phyloP scores from a whole-genome alignment of 805 yeast genomes.

The Starmerella geochares region DNA sequence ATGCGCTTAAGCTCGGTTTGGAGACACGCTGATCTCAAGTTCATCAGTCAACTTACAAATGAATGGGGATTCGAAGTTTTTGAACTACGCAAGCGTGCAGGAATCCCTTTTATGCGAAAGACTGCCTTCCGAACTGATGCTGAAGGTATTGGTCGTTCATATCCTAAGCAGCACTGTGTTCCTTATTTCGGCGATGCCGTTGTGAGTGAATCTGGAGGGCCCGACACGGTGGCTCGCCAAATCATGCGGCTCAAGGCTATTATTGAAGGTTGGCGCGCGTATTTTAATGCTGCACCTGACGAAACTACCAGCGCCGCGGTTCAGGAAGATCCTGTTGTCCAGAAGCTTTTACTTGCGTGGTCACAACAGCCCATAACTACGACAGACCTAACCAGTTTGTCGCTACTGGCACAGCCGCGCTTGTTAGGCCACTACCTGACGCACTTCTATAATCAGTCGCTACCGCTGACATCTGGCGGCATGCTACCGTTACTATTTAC shows the following conservation, averaged over 20 bases:
- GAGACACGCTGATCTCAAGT: constrained; percentile 54
- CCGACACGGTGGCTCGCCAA: constrained; percentile 3
- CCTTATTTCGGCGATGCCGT: constrained; percentile 86
- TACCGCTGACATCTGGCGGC: constrained; percentile 52
- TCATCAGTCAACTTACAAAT: constrained; percentile 50
- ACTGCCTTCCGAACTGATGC: constrained; percentile 65
- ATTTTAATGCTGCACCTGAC: constrained; percentile 42
- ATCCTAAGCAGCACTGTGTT: constrained; percentile 65
- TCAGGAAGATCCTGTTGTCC: constrained; percentile 13
- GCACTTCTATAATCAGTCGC: constrained; percentile 39
- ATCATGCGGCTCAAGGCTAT: constrained; percentile 59
- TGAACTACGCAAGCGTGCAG: constrained; percentile 67
- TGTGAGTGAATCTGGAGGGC: constrained; percentile 32
- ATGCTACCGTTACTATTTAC: constrained; percentile 58
- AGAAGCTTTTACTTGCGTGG: constrained; percentile 38
- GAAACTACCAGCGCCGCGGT: constrained; percentile 34
- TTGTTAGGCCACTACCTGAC: constrained; percentile 38
- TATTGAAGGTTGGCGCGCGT: constrained; percentile 74
- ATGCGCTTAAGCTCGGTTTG: constrained; percentile 65
- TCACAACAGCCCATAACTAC: constrained; percentile 25
- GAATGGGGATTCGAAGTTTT: constrained; percentile 92
- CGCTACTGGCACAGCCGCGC: constrained; percentile 57
- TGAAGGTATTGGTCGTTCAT: constrained; percentile 69
- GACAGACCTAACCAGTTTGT: constrained; percentile 27
- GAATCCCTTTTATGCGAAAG: constrained; percentile 46